These are phyloP conservation scores for Talaromyces sp. DNA, from an alignment of 2,329 filamentous ascomycete genomes.

Conservation along the genomic window DNA sequence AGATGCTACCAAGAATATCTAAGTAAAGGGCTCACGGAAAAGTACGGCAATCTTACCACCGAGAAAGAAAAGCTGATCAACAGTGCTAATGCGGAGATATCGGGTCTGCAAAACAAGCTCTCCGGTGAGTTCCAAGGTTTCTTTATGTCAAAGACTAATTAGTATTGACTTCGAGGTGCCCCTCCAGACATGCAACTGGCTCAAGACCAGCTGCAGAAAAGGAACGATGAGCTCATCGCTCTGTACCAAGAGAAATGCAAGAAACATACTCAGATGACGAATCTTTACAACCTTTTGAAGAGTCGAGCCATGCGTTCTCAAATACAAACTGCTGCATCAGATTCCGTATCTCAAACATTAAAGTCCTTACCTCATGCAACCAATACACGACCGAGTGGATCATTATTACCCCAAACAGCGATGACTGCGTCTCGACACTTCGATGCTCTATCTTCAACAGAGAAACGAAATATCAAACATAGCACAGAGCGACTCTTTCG, in stretches of 20 bases:
- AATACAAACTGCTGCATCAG: slow-evolving; percentile 52
- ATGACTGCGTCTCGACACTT: slow-evolving; percentile 20
- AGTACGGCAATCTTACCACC: slow-evolving; percentile 59
- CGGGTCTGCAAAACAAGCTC: slow-evolving; percentile 60
- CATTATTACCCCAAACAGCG: slow-evolving; percentile 22
- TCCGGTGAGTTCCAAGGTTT: slow-evolving; percentile 46
- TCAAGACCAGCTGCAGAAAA: slow-evolving; percentile 59
- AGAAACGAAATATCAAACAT: slow-evolving; percentile 20
- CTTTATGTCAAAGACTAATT: too few relatives aligned
- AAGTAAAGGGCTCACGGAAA: slow-evolving; percentile 66
- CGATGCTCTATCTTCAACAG: slow-evolving; percentile 11
- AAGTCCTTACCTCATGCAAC: slow-evolving; percentile 28
- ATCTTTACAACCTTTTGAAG: slow-evolving; percentile 54
- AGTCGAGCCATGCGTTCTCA: slow-evolving; percentile 50
- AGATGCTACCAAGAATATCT: slow-evolving; percentile 74
- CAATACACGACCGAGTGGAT: slow-evolving; percentile 11
- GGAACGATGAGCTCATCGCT: slow-evolving; percentile 65
- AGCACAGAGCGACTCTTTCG: slow-evolving; percentile 35
- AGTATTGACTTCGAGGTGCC: not conserved
- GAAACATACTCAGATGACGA: slow-evolving; percentile 63
- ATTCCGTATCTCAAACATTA: slow-evolving; percentile 47
- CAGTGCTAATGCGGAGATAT: slow-evolving; percentile 70
- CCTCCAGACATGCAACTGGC: slow-evolving; percentile 54
- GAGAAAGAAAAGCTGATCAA: slow-evolving; percentile 68
- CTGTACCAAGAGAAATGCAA: slow-evolving; percentile 66